Evolutionary conservation across 352 stramenopile genomes (phyloP).

Genomic region (Phytopythium delawarense): DNA sequence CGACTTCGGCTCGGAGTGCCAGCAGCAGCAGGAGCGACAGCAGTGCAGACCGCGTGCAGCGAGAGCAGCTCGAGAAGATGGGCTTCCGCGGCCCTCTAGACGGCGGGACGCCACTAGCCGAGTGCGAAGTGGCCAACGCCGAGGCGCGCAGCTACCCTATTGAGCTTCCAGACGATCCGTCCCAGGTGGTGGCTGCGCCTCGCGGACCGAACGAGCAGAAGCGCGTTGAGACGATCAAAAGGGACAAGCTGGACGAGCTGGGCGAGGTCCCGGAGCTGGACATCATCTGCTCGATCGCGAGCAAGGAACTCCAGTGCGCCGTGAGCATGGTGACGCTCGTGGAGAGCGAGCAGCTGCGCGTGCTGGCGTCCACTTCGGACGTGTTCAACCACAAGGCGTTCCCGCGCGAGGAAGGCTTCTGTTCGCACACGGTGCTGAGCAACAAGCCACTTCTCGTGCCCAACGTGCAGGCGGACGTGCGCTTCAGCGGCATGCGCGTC

Average conservation of each 20-base stretch:
- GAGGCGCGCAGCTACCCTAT: slow-evolving; percentile 43
- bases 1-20: neutral
- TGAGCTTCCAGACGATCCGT: slow-evolving; percentile 26
- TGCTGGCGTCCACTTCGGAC: slow-evolving; percentile 35
- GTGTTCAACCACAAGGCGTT: slow-evolving; percentile 22
- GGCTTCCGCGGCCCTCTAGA: slow-evolving; percentile 1
- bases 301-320: slow-evolving; percentile 48
- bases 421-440: slow-evolving; percentile 57
- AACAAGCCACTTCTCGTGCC: slow-evolving; percentile 54
- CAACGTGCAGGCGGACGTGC: slow-evolving; percentile 56
- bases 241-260: slow-evolving; percentile 42
- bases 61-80: slow-evolving; percentile 3
- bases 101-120: slow-evolving; percentile 17
- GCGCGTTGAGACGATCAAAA: slow-evolving; percentile 41
- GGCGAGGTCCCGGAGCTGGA: slow-evolving; percentile 56
- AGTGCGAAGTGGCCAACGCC: slow-evolving; percentile 45
- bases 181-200: slow-evolving; percentile 21
- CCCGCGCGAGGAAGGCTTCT: slow-evolving; percentile 58
- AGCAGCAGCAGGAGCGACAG: neutral
- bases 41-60: neutral
- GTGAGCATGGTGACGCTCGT: slow-evolving; percentile 63
- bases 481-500: slow-evolving; percentile 44
- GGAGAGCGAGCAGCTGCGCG: slow-evolving; percentile 37
- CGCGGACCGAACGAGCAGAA: slow-evolving; percentile 38
- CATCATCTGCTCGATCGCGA: slow-evolving; percentile 59